Base-by-base conservation (phyloP, 306 rosid species). In the Ochetophila trinervis region DNA sequence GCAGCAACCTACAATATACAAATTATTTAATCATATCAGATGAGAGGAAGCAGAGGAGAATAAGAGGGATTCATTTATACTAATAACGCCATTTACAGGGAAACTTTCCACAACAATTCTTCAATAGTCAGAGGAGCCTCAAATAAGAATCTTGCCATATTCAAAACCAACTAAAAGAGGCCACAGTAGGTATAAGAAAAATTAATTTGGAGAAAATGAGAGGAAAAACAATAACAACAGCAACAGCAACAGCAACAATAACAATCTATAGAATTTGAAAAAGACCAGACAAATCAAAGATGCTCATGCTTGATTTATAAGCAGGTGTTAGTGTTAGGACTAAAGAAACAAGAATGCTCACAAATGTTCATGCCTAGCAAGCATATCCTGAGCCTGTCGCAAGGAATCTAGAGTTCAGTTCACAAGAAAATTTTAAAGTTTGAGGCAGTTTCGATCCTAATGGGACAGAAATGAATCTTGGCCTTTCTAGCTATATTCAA, bases 1-100 rank as follows among this genome's bases (percentile, higher is more conserved):
- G 70, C 62, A 66, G 55, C 72, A 45, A 75, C 69, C 92, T 90
- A 57, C 42, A 65, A 20, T n/a, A 35, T 35, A 54, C 6, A 56
- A 66, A 36, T 1, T n/a, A 37, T 10, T 63, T 49, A 37, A 53
- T 19, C 13, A 11, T 48, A 58, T 22, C 54, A 66, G 69, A 63
- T 57, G 60, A 49, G 18, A 63, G 47, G 18, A 16, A 57, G 18
- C 20, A 58, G 22, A 65, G 16, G 44, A 60, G n/a, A 24, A 27
- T 3, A 49, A 63, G 47, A 40, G 45, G 34, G 52, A 53, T 50
- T 51, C 52, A 44, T 50, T 14, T 35, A 35, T 22, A 55, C 57
- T n/a, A 18, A 10, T 64, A 59, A 71, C 23, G 4, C 24, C 19
- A 17, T 1, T 17, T 2, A 12, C 16, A 53, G 14, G 13, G 24